Evolutionary conservation across 164 flowering plant genomes (phyloP), one percentile per base, ranked within the genome.

Genomic region (Hamamelis virginiana): DNA sequence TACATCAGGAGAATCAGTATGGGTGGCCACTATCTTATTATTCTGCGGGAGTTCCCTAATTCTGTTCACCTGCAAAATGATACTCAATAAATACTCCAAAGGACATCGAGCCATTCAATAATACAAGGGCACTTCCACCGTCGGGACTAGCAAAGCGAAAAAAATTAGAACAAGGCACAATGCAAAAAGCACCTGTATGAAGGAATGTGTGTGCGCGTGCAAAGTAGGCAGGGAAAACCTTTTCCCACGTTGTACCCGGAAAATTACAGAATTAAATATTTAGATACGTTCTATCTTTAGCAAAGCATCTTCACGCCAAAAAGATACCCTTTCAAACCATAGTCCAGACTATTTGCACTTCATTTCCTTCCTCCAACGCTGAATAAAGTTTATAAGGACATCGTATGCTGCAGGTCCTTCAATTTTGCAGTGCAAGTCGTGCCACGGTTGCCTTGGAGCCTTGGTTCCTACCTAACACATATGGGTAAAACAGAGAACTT

Each of bases 1-100:
- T n/a, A 89, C 97, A 81, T 95, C 96, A 65, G 97, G 97, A 66
- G 94, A 88, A 71, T 95, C 98, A 43, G 97, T 95, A 67, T 95
- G 98, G 8, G 98, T 95, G 57, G 97, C 98, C 48, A 95, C 96
- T 28, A 95, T 91, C 60, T 84, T 91, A 65, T 86, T 84, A 75
- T 89, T 88, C 71, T 92, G 94, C 0, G 97, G 97, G 55, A 95
- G 86, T 79, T 95, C 98, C 82, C 98, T 85, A 73, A 95, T 95
- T 76, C 97, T 84, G 82, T 95, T 95, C 50, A 94, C 97, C 98
- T 94, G 80, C 74, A 84, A 77, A 76, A 43, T 41, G 19, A 47
- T 45, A 59, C 23, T 21, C 6, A 25, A 25, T 23, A 50, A 51
- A 48, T 18, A 46, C 21, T 26, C 45, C n/a, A 69, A 47, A 26